Conservation (phyloP, 331 rosid species). For the Cucumis variabilis region DNA sequence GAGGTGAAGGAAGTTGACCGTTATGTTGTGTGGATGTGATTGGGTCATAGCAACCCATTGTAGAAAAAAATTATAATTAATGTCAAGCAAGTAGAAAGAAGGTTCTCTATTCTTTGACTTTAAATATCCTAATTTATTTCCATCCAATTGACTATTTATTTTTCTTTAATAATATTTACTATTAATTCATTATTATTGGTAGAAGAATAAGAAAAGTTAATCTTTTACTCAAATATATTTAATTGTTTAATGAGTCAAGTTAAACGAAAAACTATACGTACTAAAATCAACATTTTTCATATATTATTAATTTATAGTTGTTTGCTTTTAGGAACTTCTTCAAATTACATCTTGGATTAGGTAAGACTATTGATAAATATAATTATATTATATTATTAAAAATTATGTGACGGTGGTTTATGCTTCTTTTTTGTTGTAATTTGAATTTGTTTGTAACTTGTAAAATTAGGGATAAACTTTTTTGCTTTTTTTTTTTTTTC, state of each 20-base stretch:
- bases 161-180: background rate
- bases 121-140: background rate
- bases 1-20: constrained; percentile 59
- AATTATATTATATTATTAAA: no score
- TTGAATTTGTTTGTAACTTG: background rate
- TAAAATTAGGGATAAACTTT: background rate
- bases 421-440: background rate
- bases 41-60: constrained; percentile 37
- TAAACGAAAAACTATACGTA: background rate
- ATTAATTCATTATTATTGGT: background rate
- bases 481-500: no score
- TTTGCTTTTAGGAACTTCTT: background rate
- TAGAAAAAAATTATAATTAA: constrained; percentile 13
- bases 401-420: background rate
- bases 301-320: background rate
- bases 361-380: background rate
- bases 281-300: background rate
- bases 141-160: background rate
- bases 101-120: background rate
- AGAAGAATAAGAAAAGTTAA: background rate
- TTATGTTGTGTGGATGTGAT: constrained; percentile 12
- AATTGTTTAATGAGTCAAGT: background rate
- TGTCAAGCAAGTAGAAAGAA: background rate
- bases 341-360: background rate
- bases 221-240: background rate